Evolutionary conservation across 352 stramenopile species (phyloP).

Genomic region (Phytophthora litchii): DNA sequence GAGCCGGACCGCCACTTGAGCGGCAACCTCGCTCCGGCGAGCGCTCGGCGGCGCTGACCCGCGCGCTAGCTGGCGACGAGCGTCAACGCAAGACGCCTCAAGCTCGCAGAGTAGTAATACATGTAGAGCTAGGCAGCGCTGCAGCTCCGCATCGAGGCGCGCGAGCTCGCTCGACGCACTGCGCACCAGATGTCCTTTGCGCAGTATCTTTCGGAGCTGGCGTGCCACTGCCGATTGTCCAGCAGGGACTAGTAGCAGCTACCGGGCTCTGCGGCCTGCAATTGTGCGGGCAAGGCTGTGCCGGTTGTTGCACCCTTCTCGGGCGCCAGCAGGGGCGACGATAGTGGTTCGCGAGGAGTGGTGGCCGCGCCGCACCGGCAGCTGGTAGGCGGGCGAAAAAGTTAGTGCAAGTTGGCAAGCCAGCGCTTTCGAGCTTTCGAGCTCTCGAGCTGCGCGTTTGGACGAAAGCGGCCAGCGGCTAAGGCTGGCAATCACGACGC

Average conservation of each 20-base stretch:
- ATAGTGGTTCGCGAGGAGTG: conserved; percentile 23
- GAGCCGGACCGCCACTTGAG: conserved; percentile 31
- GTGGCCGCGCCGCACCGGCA: conserved; percentile 14
- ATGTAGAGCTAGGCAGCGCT: neutral
- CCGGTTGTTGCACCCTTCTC: conserved; percentile 29
- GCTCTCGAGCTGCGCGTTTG: conserved; percentile 1
- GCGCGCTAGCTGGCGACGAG: neutral
- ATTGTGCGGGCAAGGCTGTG: conserved; percentile 12
- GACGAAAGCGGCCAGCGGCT: neutral
- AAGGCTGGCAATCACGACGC: conserved; percentile 10
- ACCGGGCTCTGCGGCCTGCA: conserved; percentile 4
- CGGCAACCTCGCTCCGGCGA: conserved; percentile 26
- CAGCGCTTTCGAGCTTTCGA: conserved; percentile 1
- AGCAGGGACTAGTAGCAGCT: conserved; percentile 7
- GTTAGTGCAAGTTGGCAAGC: conserved; percentile 12
- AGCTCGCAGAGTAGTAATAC: conserved; percentile 7
- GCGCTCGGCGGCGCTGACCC: conserved; percentile 9
- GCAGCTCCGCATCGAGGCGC: conserved; percentile 2
- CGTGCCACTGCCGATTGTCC: conserved; percentile 30
- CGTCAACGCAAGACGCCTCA: conserved; percentile 5
- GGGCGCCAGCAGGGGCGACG: conserved; percentile 21
- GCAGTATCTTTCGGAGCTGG: conserved; percentile 26
- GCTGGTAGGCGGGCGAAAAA: conserved; percentile 31
- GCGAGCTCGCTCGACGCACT: neutral
- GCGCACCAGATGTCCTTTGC: conserved; percentile 25